Evolutionary conservation across 208 protist genomes (phyloP), one percentile per base, ranked within the genome.

Genomic region (Angomonas ambiguus): DNA sequence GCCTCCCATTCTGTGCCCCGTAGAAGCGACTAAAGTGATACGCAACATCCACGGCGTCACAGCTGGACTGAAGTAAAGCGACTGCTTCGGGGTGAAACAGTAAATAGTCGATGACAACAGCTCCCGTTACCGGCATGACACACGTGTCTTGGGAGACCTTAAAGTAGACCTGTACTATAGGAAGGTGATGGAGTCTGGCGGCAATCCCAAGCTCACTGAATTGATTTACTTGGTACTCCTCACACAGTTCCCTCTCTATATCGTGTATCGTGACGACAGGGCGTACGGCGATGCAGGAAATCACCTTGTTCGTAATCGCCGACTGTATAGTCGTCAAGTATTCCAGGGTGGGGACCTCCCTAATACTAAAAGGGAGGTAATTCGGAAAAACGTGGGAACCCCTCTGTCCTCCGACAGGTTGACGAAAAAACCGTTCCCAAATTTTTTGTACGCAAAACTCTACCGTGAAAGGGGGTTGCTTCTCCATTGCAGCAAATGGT

Each of bases 211-310:
- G 74, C 30, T 88, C 80, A 0, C 55, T 62, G 68, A 84, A 95
- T 13, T n/a, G 13, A 33, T 51, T 57, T 10, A 92, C 83, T 13
- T 76, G 74, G 35, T 91, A 81, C 48, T 34, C 31, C 16, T 69
- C 53, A 28, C 84, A 92, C 0, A 89, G 42, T 66, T 91, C 87
- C 16, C 53, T 31, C 57, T 95, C 79, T 4, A 95, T 65, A n/a
- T 95, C 90, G 69, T 82, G 71, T n/a, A 95, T 11, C 3, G 90
- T 95, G 11, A 91, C 83, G 0, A 95, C 74, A 20, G 87, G 77
- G 2, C 85, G 79, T 0, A 85, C 92, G 22, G 74, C 76, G 51
- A 93, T 74, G 16, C 84, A 82, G 4, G 71, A 64, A 32, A 85
- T 65, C 13, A 95, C 67, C 4, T 71, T 58, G 10, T 72, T 61